Evolutionary conservation across 1,139 yeast species (phyloP).

Genomic region (Yamadazyma kanchanaburiensis): DNA sequence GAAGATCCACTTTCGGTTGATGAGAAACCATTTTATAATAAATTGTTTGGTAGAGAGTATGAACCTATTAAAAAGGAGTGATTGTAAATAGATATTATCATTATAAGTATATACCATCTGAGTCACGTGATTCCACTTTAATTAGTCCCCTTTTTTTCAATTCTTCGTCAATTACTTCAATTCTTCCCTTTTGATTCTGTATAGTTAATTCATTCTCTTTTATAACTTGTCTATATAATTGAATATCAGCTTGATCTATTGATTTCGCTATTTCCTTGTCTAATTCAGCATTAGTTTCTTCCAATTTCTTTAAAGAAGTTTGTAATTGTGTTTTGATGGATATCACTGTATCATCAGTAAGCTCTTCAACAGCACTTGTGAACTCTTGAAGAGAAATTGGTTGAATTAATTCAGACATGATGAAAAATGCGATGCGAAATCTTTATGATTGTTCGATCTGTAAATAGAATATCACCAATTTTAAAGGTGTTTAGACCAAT

Average conservation of each 20-base stretch:
- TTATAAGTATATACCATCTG: constrained; percentile 13
- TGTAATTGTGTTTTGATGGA: constrained; percentile 23
- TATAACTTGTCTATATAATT: constrained; percentile 27
- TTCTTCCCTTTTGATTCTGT: constrained; percentile 22
- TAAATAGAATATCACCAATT: background rate
- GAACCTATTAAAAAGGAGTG: constrained; percentile 22
- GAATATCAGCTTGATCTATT: constrained; percentile 18
- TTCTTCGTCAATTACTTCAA: constrained; percentile 22
- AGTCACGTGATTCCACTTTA: no score
- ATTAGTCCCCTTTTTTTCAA: constrained; percentile 28
- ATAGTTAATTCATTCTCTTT: constrained; percentile 33
- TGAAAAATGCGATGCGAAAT: no score
- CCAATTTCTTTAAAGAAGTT: constrained; percentile 25
- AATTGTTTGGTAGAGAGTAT: constrained; percentile 39
- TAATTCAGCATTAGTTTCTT: constrained; percentile 30
- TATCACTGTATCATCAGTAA: constrained; percentile 28
- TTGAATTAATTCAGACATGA: no score
- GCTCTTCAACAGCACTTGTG: constrained; percentile 27
- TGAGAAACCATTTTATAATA: constrained; percentile 43
- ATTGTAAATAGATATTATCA: constrained; percentile 3
- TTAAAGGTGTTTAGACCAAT: background rate
- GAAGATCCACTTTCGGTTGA: constrained; percentile 52
- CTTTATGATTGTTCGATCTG: no score
- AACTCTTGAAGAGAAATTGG: no score
- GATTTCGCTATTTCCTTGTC: constrained; percentile 20